These are phyloP conservation scores for Acacia pycnantha DNA, from an alignment of 331 rosid species.

Conservation along the genomic window DNA sequence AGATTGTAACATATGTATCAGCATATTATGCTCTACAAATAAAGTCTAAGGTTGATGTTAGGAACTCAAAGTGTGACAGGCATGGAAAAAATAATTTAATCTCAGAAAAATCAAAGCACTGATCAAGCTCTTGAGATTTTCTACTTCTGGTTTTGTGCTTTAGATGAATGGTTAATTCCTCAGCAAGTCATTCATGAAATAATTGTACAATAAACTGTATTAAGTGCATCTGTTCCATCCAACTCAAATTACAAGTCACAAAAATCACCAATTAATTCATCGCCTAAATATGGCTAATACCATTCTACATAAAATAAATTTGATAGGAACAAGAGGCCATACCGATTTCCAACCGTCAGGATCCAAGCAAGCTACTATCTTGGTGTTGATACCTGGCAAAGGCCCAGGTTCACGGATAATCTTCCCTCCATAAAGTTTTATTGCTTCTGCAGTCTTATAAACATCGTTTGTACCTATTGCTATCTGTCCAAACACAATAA, in stretches of 20 bases:
- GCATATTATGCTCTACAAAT: background rate
- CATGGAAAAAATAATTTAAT: background rate
- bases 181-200: background rate
- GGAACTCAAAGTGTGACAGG: background rate
- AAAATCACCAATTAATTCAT: background rate
- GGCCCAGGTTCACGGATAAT: slow-evolving; percentile 92
- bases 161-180: background rate
- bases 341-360: slow-evolving; percentile 98
- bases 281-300: background rate
- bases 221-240: background rate
- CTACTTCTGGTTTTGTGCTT: no score
- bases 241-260: background rate
- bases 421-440: slow-evolving; percentile 78
- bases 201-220: background rate
- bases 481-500: slow-evolving; percentile 51
- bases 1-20: background rate
- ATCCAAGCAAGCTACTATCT: slow-evolving; percentile 92
- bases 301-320: no score
- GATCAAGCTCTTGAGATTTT: no score
- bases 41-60: background rate
- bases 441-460: slow-evolving; percentile 86
- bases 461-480: slow-evolving; percentile 92
- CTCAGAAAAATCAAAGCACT: no score
- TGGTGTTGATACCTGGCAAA: slow-evolving; percentile 87
- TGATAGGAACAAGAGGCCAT: slow-evolving; percentile 29